phyloP scores from a whole-genome alignment of 1,139 yeast species.

The Saccharomyces pastorianus region DNA sequence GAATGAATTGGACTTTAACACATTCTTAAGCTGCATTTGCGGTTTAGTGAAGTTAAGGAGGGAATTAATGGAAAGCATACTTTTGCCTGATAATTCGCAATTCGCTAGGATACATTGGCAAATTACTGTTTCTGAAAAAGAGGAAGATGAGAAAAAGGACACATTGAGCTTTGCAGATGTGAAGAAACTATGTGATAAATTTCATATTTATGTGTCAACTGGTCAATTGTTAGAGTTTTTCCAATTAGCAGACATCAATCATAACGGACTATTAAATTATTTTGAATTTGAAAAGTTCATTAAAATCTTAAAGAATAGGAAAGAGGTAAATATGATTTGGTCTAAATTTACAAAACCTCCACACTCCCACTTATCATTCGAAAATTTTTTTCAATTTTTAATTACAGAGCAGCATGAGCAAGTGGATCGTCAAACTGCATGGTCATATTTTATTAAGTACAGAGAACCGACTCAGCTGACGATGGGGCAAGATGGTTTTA shows the following conservation, averaged over 20 bases:
- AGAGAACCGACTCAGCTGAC: slow-evolving; percentile 18
- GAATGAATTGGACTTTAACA: slow-evolving; percentile 50
- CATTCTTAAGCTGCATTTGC: slow-evolving; percentile 42
- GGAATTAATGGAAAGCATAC: slow-evolving; percentile 46
- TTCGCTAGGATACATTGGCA: slow-evolving; percentile 54
- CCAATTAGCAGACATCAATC: slow-evolving; percentile 40
- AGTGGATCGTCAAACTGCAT: slow-evolving; percentile 28
- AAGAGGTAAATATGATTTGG: slow-evolving; percentile 43
- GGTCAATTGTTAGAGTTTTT: slow-evolving; percentile 38
- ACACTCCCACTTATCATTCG: slow-evolving; percentile 26
- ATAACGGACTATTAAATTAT: slow-evolving; percentile 47
- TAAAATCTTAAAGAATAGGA: slow-evolving; percentile 41
- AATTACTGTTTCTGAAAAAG: slow-evolving; percentile 37
- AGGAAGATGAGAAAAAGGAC: slow-evolving; percentile 35
- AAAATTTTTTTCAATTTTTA: slow-evolving; percentile 43
- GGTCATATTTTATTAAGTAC: slow-evolving; percentile 41
- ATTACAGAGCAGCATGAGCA: slow-evolving; percentile 44
- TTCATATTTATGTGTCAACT: slow-evolving; percentile 58
- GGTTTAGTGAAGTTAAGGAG: slow-evolving; percentile 42
- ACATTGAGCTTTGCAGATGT: slow-evolving; percentile 62
- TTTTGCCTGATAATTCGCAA: slow-evolving; percentile 43
- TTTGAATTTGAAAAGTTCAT: slow-evolving; percentile 70
- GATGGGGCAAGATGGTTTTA: slow-evolving; percentile 2
- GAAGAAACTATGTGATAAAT: slow-evolving; percentile 50
- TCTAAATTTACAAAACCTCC: slow-evolving; percentile 14